Conservation (phyloP, 495 filamentous ascomycete species). For the Pseudomonodictys pantanalensis region DNA sequence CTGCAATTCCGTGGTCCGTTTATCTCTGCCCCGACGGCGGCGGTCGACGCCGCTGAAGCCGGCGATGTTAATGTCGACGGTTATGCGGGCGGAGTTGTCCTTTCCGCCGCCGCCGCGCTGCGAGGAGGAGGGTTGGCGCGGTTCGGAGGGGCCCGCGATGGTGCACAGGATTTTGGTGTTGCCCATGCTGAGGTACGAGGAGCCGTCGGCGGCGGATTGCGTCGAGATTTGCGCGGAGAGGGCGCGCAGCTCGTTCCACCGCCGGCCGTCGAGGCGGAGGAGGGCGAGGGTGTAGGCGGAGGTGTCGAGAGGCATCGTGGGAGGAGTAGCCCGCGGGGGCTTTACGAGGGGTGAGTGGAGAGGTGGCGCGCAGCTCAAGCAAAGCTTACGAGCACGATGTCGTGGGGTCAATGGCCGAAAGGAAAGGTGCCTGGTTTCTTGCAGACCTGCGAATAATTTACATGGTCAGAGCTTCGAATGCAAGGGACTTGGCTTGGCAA, state of each 20-base stretch:
- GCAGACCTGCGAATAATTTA: too few relatives aligned
- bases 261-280: conserved; percentile 87
- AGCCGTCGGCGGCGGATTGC: conserved; percentile 86
- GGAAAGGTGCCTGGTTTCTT: too few relatives aligned
- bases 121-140: conserved; percentile 50
- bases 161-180: conserved; percentile 96
- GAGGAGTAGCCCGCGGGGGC: neutral
- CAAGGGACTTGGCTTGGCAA: neutral
- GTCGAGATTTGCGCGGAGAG: conserved; percentile 86
- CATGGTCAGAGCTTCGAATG: too few relatives aligned
- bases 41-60: conserved; percentile 87
- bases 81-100: conserved; percentile 57
- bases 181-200: conserved; percentile 87
- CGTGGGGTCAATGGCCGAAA: too few relatives aligned
- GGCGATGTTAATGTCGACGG: conserved; percentile 81
- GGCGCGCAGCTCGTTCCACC: conserved; percentile 96
- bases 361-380: too few relatives aligned
- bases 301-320: conserved; percentile 83
- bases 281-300: conserved; percentile 80
- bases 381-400: too few relatives aligned
- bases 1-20: conserved; percentile 76
- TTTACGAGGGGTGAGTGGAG: neutral
- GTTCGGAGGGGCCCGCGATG: conserved; percentile 76
- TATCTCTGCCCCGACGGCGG: conserved; percentile 71
- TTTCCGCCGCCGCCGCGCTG: conserved; percentile 48